These are phyloP conservation scores for Hyaloperonospora brassicae DNA, from an alignment of 352 stramenopile species.

Conservation along the genomic window DNA sequence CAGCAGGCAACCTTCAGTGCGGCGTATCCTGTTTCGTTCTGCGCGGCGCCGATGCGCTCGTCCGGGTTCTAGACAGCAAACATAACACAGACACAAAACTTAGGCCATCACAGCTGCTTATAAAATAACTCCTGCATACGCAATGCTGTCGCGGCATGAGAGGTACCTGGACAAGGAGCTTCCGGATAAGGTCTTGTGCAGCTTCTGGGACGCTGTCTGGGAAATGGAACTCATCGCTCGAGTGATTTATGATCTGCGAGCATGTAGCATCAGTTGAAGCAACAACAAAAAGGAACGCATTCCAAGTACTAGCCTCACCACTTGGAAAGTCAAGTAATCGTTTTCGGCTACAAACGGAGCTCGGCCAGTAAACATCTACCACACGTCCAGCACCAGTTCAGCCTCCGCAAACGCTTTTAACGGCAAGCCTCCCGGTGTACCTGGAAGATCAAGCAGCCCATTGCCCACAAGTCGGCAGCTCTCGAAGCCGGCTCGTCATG, in stretches of 20 bases:
- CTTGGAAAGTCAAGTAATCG: conserved; percentile 88
- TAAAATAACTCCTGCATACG: background rate
- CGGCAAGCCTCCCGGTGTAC: conserved; percentile 12
- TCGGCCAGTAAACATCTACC: conserved; percentile 72
- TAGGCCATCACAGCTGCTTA: background rate
- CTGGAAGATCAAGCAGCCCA: conserved; percentile 87
- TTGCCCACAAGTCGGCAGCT: conserved; percentile 84
- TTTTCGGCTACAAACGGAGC: conserved; percentile 85
- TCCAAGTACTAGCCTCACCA: conserved; percentile 27
- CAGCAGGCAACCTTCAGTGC: conserved; percentile 48
- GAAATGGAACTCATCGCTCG: conserved; percentile 68
- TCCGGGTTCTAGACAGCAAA: conserved; percentile 28
- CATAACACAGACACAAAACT: background rate
- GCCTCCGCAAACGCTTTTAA: background rate
- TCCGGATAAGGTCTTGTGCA: conserved; percentile 64
- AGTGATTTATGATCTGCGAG: conserved; percentile 72
- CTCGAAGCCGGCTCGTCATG: conserved; percentile 71
- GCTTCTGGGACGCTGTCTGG: conserved; percentile 54
- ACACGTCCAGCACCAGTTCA: background rate
- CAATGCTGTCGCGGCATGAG: background rate
- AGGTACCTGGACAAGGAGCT: conserved; percentile 63
- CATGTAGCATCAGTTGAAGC: conserved; percentile 3
- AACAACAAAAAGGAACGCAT: background rate
- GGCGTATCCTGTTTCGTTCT: conserved; percentile 54
- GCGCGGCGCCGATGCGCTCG: conserved; percentile 60